Evolutionary conservation across 257 asterid species (phyloP), one percentile per base, ranked within the genome.

Genomic region (Rhazya stricta): DNA sequence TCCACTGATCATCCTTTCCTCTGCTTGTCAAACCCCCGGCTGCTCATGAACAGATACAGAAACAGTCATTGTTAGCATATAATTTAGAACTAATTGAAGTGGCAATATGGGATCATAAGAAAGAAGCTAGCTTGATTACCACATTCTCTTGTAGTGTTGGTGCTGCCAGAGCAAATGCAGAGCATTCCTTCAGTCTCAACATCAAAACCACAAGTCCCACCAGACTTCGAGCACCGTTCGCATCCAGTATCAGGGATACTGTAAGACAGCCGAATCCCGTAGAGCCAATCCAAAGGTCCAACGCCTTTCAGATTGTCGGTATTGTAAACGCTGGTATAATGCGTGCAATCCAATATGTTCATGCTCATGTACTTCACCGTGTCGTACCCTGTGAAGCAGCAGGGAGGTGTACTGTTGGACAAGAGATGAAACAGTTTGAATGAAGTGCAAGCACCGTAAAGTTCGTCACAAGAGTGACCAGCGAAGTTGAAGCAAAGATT

Each of bases 201-300:
- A 79, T 93, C 96, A 75, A 84, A 93, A 30, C 98, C 98, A 48
- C 98, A 93, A 50, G 81, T 79, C 58, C 97, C 98, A 4, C 96
- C 92, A 0, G 97, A 88, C 48, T 76, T 85, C 5, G 72, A 62
- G n/a, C 98, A 93, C 9, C 85, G 84, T 0, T 68, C 91, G 32
- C 98, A 93, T 6, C 98, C 97, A 19, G 74, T 82, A 27, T 90
- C 97, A 2, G 97, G 96, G 19, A 86, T 76, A 19, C 83, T 78
- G 39, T 85, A 93, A 8, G 90, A 76, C 42, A 93, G 77, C 70
- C 85, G 86, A 51, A 93, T 91, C 71, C 98, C 98, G 23, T 93
- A 93, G 1, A 83, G 84, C 98, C 98, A 91, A 82, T 91, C 97
- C 72, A 89, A 65, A 0, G 98, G 96, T 0, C 87, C 92, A 36